Conservation (phyloP, 1,139 yeast species). For the Yamadazyma taylorii region DNA sequence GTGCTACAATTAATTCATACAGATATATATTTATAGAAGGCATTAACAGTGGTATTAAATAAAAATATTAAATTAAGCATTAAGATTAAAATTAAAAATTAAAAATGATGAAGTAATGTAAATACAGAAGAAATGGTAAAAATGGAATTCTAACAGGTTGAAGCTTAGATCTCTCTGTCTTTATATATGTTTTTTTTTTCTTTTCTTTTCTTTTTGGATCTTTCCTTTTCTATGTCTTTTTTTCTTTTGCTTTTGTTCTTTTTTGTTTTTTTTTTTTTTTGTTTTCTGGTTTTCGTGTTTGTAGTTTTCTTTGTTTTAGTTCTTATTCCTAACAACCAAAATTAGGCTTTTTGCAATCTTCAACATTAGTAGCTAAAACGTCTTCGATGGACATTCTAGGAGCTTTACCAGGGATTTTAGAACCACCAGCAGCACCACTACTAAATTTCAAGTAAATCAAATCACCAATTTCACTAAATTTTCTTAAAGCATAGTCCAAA, state of each 20-base stretch:
- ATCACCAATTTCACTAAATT: constrained; percentile 80
- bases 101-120: constrained; percentile 1
- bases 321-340: constrained; percentile 6
- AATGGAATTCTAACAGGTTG: too few species aligned
- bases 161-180: too few species aligned
- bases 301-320: too few species aligned
- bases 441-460: constrained; percentile 71
- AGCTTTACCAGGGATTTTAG: constrained; percentile 51
- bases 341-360: constrained; percentile 54
- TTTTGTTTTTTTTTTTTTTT: too few species aligned
- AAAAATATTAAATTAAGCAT: background rate
- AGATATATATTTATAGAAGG: background rate
- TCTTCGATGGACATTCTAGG: constrained; percentile 81
- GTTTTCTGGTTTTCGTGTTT: too few species aligned
- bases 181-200: too few species aligned
- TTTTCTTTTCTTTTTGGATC: too few species aligned
- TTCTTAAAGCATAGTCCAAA: constrained; percentile 74
- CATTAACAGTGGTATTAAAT: too few species aligned
- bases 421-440: constrained; percentile 74
- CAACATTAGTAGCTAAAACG: constrained; percentile 69
- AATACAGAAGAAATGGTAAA: too few species aligned
- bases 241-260: too few species aligned
- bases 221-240: too few species aligned
- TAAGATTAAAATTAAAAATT: constrained; percentile 5
- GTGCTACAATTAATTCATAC: too few species aligned